These are phyloP conservation scores for Diplodia seriata DNA, from an alignment of 2,329 filamentous ascomycete species.

Conservation along the genomic window DNA sequence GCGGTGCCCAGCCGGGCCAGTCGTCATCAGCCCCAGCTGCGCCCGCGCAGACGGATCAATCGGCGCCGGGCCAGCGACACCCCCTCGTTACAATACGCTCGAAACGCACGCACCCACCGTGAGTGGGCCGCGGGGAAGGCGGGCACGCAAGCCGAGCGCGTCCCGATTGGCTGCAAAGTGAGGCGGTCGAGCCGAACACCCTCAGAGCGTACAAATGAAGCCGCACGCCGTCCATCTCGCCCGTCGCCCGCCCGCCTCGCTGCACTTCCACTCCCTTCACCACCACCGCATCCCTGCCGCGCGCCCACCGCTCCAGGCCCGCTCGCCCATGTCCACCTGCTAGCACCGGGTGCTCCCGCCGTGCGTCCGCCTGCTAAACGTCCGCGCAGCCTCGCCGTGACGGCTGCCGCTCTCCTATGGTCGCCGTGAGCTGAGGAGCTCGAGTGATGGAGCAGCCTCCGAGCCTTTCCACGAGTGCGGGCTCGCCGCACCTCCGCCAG, in stretches of 20 bases:
- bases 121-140: slow-evolving; percentile 27
- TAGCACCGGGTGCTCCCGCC: slow-evolving; percentile 17
- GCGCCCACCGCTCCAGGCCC: background rate
- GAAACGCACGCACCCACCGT: background rate
- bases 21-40: slow-evolving; percentile 21
- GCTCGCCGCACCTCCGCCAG: slow-evolving; percentile 24
- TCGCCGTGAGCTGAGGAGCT: slow-evolving; percentile 18
- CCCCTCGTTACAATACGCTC: slow-evolving; percentile 21
- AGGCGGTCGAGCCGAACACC: slow-evolving; percentile 29
- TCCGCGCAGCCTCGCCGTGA: background rate
- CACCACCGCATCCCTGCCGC: slow-evolving; percentile 19
- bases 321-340: slow-evolving; percentile 7
- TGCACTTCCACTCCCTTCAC: slow-evolving; percentile 16
- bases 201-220: slow-evolving; percentile 27
- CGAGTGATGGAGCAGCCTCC: slow-evolving; percentile 28
- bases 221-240: slow-evolving; percentile 23
- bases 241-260: slow-evolving; percentile 14
- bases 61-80: slow-evolving; percentile 6
- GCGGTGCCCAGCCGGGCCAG: slow-evolving; percentile 12
- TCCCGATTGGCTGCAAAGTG: slow-evolving; percentile 29
- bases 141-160: slow-evolving; percentile 9
- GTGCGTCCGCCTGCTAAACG: slow-evolving; percentile 1
- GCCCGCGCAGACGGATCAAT: slow-evolving; percentile 17
- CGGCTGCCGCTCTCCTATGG: slow-evolving; percentile 25
- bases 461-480: slow-evolving; percentile 1